These are phyloP conservation scores for Penicillium sp. DNA, from an alignment of 2,329 filamentous ascomycete species.

Conservation along the genomic window DNA sequence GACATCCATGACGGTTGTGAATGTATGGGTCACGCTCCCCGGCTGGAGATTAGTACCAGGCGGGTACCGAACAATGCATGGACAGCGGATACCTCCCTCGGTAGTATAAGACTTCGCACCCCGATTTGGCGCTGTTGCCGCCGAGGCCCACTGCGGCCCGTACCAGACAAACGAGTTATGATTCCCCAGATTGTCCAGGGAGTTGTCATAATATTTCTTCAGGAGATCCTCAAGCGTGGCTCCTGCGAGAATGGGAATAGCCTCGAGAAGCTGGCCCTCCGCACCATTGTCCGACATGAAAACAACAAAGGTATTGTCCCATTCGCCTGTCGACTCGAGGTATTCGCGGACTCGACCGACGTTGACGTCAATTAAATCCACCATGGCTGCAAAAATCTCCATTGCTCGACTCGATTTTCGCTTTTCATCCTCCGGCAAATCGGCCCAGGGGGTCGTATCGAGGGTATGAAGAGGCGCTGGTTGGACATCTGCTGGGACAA, in stretches of 20 bases:
- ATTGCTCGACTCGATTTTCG: constrained; percentile 45
- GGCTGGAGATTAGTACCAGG: neutral
- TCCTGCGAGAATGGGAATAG: constrained; percentile 62
- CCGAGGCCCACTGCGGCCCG: constrained; percentile 61
- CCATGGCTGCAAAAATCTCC: constrained; percentile 68
- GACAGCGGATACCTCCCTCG: constrained; percentile 53
- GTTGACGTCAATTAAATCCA: constrained; percentile 64
- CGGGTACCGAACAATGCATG: constrained; percentile 2
- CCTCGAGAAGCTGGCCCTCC: constrained; percentile 48
- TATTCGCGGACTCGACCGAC: constrained; percentile 64
- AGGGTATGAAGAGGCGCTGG: neutral
- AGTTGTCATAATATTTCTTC: constrained; percentile 62
- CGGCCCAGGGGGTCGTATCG: neutral
- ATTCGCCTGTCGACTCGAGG: constrained; percentile 59
- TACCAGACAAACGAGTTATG: constrained; percentile 65
- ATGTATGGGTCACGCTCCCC: neutral
- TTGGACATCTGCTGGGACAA: constrained; percentile 54
- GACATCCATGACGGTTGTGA: constrained; percentile 12
- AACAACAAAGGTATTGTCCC: constrained; percentile 67
- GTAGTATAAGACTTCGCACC: constrained; percentile 51
- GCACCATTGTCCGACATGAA: constrained; percentile 69
- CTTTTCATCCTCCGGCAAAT: neutral
- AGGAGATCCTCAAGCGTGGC: neutral
- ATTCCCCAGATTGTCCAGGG: constrained; percentile 62
- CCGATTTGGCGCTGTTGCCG: constrained; percentile 54